A percentile compares a stretch with the other conserved stretches of the same genome.
These are phyloP conservation scores for Solanum chiquidenum DNA, from an alignment of 257 asterid genomes.

Conservation along the genomic window DNA sequence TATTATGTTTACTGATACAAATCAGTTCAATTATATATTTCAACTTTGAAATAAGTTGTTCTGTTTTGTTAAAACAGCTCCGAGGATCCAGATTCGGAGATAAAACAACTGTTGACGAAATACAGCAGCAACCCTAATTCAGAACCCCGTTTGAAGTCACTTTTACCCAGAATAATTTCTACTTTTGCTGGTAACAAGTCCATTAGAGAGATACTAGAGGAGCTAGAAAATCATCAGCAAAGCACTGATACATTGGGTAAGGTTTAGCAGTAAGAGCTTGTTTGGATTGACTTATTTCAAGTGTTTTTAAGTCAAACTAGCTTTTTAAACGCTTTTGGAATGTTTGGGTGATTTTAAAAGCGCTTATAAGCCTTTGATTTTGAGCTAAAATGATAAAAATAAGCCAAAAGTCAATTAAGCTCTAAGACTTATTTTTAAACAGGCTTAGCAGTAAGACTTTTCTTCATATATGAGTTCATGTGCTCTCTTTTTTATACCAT, in stretches of 20 bases:
- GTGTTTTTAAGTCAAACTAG: neutral
- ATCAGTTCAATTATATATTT: neutral
- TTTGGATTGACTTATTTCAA: neutral
- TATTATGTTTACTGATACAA: neutral
- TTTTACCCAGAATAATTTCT: slow-evolving; percentile 79
- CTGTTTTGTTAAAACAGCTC: slow-evolving; percentile 31
- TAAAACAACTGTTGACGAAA: slow-evolving; percentile 45
- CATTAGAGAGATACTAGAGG: slow-evolving; percentile 51
- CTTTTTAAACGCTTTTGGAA: neutral
- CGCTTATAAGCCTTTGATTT: neutral
- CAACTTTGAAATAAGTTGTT: neutral
- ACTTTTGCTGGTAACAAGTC: slow-evolving; percentile 67
- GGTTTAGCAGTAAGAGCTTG: neutral
- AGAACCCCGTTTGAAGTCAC: slow-evolving; percentile 69
- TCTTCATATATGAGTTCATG: neutral
- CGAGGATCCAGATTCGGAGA: slow-evolving; percentile 62
- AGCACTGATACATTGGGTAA: slow-evolving; percentile 80
- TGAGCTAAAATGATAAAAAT: neutral
- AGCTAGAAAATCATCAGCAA: slow-evolving; percentile 69
- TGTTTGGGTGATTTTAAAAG: neutral
- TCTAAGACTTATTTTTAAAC: neutral
- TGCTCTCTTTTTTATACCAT: neutral
- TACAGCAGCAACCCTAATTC: slow-evolving; percentile 61
- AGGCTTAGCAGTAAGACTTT: neutral
- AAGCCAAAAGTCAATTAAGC: neutral